A percentile compares a stretch with the other conserved stretches of the same genome.
Evolutionary conservation across 768 basidiomycete genomes (phyloP).

Genomic region (Phaeolepiota aurea): DNA sequence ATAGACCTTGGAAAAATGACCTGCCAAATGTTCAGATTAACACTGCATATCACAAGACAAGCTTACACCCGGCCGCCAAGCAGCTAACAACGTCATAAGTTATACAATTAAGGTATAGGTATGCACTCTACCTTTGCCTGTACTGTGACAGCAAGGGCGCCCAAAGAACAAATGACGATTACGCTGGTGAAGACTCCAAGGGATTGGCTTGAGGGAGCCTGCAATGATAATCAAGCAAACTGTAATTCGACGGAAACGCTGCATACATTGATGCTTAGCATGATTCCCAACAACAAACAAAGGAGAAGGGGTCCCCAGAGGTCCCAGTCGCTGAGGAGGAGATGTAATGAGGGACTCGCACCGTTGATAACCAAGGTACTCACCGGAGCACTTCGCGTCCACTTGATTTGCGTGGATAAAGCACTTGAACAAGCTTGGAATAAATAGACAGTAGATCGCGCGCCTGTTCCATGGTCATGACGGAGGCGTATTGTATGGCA

Average conservation of each 20-base stretch:
- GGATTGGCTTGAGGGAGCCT: slow-evolving; percentile 81
- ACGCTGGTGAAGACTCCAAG: slow-evolving; percentile 90
- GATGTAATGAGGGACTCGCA: not conserved
- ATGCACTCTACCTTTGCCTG: slow-evolving; percentile 75
- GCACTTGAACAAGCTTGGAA: slow-evolving; percentile 85
- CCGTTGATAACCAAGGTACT: slow-evolving; percentile 9
- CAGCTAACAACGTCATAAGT: slow-evolving; percentile 32
- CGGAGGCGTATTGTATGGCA: slow-evolving; percentile 1
- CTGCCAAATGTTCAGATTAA: slow-evolving; percentile 23
- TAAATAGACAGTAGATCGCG: slow-evolving; percentile 90
- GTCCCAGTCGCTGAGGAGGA: slow-evolving; percentile 81
- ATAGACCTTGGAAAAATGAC: slow-evolving; percentile 94
- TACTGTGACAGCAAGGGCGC: slow-evolving; percentile 87
- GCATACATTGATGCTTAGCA: slow-evolving; percentile 78
- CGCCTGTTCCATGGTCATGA: slow-evolving; percentile 38
- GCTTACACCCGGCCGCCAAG: slow-evolving; percentile 77
- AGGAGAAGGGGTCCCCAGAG: slow-evolving; percentile 92
- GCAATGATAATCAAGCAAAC: slow-evolving; percentile 5
- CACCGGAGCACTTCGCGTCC: slow-evolving; percentile 79
- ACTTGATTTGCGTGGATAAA: slow-evolving; percentile 73
- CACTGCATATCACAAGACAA: not conserved
- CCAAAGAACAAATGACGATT: slow-evolving; percentile 87
- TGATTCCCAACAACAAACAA: slow-evolving; percentile 70
- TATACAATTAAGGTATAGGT: slow-evolving; percentile 3
- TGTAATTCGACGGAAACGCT: not conserved